A percentile compares a stretch with the other conserved stretches of the same genome.
These are phyloP conservation scores for Bidens hawaiensis DNA, from an alignment of 140 eudicot genomes.

Conservation along the genomic window DNA sequence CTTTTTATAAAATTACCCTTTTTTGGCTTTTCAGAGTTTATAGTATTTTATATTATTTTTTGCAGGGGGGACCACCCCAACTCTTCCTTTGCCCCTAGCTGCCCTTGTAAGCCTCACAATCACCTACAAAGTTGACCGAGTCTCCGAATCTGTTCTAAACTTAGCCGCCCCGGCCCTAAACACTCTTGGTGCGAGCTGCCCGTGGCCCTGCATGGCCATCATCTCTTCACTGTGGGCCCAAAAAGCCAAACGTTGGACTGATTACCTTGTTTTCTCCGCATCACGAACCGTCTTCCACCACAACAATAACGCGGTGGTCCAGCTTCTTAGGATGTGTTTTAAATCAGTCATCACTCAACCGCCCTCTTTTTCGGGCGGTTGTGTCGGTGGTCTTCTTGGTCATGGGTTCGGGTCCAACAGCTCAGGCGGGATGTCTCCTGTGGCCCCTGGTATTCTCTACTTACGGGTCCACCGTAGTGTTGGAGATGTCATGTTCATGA, in stretches of 20 bases:
- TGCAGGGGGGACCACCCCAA: constrained; percentile 69
- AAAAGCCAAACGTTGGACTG: constrained; percentile 93
- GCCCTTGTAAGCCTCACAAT: constrained; percentile 95
- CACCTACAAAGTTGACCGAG: constrained; percentile 72
- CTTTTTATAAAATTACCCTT: neutral
- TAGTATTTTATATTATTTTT: no score
- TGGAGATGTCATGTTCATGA: constrained; percentile 59
- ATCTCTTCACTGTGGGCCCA: constrained; percentile 85
- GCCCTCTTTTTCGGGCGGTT: constrained; percentile 56
- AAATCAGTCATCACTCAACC: constrained; percentile 53
- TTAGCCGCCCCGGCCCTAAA: constrained; percentile 68
- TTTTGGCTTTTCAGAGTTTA: no score
- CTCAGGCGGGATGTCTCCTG: constrained; percentile 74
- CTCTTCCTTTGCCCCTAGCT: constrained; percentile 91
- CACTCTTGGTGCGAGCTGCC: constrained; percentile 76
- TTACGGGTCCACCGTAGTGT: constrained; percentile 75
- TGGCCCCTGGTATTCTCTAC: constrained; percentile 92
- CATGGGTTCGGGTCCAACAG: constrained; percentile 86
- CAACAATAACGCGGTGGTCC: constrained; percentile 69
- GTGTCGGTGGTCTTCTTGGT: constrained; percentile 87
- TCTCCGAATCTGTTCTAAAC: constrained; percentile 57
- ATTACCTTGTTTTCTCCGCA: constrained; percentile 73
- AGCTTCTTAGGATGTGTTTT: constrained; percentile 83
- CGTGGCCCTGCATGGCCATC: constrained; percentile 98
- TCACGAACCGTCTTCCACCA: constrained; percentile 86